phyloP scores from a whole-genome alignment of 257 asterid genomes.

The Lithospermum erythrorhizon region DNA sequence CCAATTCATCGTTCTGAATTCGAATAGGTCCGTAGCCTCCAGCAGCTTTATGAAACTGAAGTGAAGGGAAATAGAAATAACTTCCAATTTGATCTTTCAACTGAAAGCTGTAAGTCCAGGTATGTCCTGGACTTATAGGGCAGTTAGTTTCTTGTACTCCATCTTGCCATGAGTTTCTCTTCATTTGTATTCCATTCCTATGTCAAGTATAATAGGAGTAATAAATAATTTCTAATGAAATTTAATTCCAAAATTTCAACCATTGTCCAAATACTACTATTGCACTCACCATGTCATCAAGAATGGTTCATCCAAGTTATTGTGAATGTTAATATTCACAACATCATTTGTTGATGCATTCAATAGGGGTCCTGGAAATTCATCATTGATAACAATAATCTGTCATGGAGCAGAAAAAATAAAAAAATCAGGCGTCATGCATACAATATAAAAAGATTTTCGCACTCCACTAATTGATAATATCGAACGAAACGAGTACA shows the following conservation, averaged over 20 bases:
- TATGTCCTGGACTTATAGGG: conserved; percentile 24
- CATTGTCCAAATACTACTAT: neutral
- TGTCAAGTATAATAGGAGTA: neutral
- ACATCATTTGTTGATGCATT: conserved; percentile 19
- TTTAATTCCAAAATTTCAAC: neutral
- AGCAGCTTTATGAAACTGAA: conserved; percentile 30
- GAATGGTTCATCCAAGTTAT: conserved; percentile 26
- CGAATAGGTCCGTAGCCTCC: conserved; percentile 35
- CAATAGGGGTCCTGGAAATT: conserved; percentile 31
- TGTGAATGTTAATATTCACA: conserved; percentile 21
- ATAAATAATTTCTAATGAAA: neutral
- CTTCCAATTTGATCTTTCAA: conserved; percentile 31
- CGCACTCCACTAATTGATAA: no score
- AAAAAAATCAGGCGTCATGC: neutral
- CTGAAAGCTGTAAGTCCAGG: conserved; percentile 32
- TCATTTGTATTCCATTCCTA: conserved; percentile 28
- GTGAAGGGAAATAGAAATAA: conserved; percentile 31
- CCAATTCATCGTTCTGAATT: neutral
- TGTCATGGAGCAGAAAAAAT: neutral
- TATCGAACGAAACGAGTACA: neutral
- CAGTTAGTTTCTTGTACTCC: conserved; percentile 33
- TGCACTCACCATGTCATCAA: conserved; percentile 21
- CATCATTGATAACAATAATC: conserved; percentile 27
- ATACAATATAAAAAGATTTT: neutral
- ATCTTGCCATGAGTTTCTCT: conserved; percentile 26